Evolutionary conservation across 2,329 filamentous ascomycete species (phyloP).

Genomic region (Fusarium keratoplasticum): DNA sequence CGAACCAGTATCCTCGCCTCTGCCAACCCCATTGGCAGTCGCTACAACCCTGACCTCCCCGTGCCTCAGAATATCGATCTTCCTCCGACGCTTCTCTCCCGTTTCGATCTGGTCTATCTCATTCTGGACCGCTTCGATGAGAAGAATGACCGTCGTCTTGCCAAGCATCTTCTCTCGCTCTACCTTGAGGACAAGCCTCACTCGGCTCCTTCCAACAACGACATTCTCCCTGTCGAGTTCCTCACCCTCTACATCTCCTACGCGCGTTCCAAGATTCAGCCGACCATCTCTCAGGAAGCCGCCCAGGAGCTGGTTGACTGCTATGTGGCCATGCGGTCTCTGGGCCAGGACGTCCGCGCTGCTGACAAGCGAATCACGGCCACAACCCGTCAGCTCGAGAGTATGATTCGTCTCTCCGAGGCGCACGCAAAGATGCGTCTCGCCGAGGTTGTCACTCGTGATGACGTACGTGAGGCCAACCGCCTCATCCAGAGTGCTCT

Average conservation of each 20-base stretch:
- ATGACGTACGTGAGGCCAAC: constrained; percentile 90
- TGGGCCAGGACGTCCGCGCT: constrained; percentile 87
- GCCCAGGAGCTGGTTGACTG: constrained; percentile 85
- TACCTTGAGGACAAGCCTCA: constrained; percentile 96
- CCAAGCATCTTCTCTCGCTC: constrained; percentile 93
- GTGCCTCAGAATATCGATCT: constrained; percentile 99
- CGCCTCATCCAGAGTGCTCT: constrained; percentile 93
- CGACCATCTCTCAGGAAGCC: constrained; percentile 81
- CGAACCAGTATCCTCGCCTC: constrained; percentile 95
- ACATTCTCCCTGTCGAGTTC: constrained; percentile 93
- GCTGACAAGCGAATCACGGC: constrained; percentile 97
- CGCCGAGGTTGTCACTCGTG: constrained; percentile 76
- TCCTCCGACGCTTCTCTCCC: constrained; percentile 91
- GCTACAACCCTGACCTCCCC: constrained; percentile 95
- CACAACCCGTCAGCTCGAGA: constrained; percentile 95
- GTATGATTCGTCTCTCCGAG: constrained; percentile 96
- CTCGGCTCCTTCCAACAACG: constrained; percentile 77
- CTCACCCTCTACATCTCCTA: constrained; percentile 98
- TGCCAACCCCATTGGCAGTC: constrained; percentile 96
- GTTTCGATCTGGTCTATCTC: constrained; percentile 97
- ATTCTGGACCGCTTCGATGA: constrained; percentile 96
- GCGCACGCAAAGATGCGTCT: constrained; percentile 99
- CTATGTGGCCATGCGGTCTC: constrained; percentile 94
- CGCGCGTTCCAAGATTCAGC: constrained; percentile 87
- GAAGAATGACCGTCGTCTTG: constrained; percentile 86